Base-by-base conservation (phyloP, 2,329 filamentous ascomycete genomes). In the Penicillium sp. region DNA sequence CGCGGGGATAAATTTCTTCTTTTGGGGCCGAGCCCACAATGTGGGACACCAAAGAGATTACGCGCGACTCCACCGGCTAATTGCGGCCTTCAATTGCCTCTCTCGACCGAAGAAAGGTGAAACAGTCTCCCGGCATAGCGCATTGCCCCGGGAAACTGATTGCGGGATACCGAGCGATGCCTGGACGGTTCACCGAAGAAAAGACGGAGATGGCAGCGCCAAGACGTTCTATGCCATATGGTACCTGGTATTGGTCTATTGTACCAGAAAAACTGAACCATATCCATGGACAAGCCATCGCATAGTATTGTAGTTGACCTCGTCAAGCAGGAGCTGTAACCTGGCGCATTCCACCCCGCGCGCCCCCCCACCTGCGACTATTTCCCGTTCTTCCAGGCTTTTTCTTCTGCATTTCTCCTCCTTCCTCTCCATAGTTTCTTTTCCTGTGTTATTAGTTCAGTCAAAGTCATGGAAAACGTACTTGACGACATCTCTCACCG, bases 401-500 rank as follows among this genome's bases (percentile, higher is more conserved):
- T 46, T 47, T 43, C 11, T 45, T 35, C 41, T 41, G 42, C 13
- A 27, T 40, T 46, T 50, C 30, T 40, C 33, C 22, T 16, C 25
- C 18, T 18, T 41, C 37, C 30, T 41, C 36, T 45, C 13, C 34
- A 58, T 52, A 44, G 51, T 55, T 30, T 11, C 6, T 55, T 30
- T 11, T 11, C 4, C 25, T 39, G 12, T 19, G 18, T 5, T 6
- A 31, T 28, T n/a, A 29, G 13, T 36, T 22, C 12, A 28, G 41
- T 48, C 6, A 34, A 29, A 47, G 72, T 54, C 39, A 91, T 90
- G 87, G 84, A 87, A 65, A 79, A 82, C 57, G 83, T 92, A 41
- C 83, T 99, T 42, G 85, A 97, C 77, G 92, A 99, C 70, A 97
- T 99, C 64, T 95, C 93, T 35, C 93, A 99, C 69, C 81, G 93